A percentile compares a stretch with the other conserved stretches of the same genome.
Evolutionary conservation across 441 rosid genomes (phyloP).

Genomic region (Gossypium schwendimanii): DNA sequence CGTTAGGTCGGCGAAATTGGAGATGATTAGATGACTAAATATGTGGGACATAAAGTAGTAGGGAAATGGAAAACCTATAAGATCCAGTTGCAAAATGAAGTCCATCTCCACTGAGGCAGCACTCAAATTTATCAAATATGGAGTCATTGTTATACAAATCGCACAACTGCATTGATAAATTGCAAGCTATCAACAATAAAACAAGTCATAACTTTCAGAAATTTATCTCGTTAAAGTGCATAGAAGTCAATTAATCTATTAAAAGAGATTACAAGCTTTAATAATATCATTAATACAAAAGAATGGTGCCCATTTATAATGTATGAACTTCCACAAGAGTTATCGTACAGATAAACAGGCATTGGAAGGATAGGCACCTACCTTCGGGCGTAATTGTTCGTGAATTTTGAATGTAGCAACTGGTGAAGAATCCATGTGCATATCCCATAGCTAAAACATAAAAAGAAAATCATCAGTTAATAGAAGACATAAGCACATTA

Average conservation of each 20-base stretch:
- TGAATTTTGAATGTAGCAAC: slow-evolving; percentile 53
- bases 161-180: slow-evolving; percentile 40
- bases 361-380: slow-evolving; percentile 15
- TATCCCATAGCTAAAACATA: slow-evolving; percentile 55
- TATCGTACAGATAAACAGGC: background rate
- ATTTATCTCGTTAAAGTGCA: too few relatives aligned
- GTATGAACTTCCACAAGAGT: background rate
- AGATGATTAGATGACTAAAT: slow-evolving; percentile 1
- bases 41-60: slow-evolving; percentile 7
- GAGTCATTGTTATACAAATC: slow-evolving; percentile 58
- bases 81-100: slow-evolving; percentile 63
- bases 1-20: background rate
- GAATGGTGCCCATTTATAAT: background rate
- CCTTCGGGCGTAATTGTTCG: slow-evolving; percentile 60
- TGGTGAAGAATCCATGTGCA: slow-evolving; percentile 50
- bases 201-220: too few relatives aligned
- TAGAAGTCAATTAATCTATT: too few relatives aligned
- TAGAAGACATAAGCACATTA: slow-evolving; percentile 4
- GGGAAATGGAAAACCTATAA: slow-evolving; percentile 50
- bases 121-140: slow-evolving; percentile 68
- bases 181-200: background rate
- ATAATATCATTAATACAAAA: background rate
- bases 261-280: background rate
- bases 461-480: slow-evolving; percentile 19
- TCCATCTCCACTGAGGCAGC: slow-evolving; percentile 63